Base-by-base conservation (phyloP, 305 asterid species). In the Plantago lanceolata region DNA sequence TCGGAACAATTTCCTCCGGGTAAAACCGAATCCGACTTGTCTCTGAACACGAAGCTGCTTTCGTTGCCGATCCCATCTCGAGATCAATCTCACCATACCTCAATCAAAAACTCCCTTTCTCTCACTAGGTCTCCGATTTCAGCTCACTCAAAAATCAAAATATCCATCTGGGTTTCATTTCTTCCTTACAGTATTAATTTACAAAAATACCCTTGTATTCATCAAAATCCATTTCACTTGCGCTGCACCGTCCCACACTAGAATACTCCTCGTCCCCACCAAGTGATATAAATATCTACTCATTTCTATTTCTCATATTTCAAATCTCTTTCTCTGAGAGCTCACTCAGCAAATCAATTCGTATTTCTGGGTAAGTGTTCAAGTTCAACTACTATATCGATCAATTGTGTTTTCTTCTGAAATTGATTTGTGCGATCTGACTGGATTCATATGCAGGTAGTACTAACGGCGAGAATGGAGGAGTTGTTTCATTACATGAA, bases 401-500 rank as follows among this genome's bases (percentile, higher is more conserved):
- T 26, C 33, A 55, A 15, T 54, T 54, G 59, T 8, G 21, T 6
- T 28, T 55, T 15, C 24, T 19, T 1, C 5, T 29, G 9, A 40
- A 56, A 29, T 8, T 58, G 61, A 50, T 19, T 19, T 45, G 2
- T 31, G 13, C 20, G 35, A 35, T 24, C 21, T 20, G 63, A 50
- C 19, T 76, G 74, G 63, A 31, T 57, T 28, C 51, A 45, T 63
- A 8, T 63, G 60, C 43, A 57, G 69, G 58, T 60, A 48, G 17
- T 76, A n/a, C 73, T 49, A 28, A 43, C 51, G 28, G 60, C 21
- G 61, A 16, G 0, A 58, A 89, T 89, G 96, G 96, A 89, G 78
- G 96, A 86, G 61, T 71, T 85, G 49, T 79, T 89, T 76, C 89
- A 79, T 73, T 82, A 80, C 72, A 83, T 89, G 95, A 86, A 80